Base-by-base conservation (phyloP, 805 yeast genomes). In the Candida tallmaniae region DNA sequence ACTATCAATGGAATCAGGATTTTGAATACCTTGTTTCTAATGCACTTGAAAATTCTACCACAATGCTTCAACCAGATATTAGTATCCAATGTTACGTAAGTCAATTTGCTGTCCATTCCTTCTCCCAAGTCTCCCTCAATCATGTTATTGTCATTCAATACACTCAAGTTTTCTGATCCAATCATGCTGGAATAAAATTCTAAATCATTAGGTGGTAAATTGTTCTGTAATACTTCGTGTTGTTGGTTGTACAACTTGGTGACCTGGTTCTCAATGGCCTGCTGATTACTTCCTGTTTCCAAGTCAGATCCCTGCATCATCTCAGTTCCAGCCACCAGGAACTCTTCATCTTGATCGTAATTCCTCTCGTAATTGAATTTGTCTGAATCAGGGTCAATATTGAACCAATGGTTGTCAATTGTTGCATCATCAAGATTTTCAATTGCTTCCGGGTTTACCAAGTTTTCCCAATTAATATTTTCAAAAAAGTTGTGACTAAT, bases 31-130 rank as follows among this genome's bases (percentile, higher is more conserved):
- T 68, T 70, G 44, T 74, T 73, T 21, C 80, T 67, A 9, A 81
- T 72, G 46, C 85, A 76, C 52, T 83, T 83, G 59, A 70, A 83
- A 14, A 83, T 65, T 41, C 81, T 70, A 2, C 90, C 94, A 53
- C 88, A 82, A 49, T 82, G 89, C 47, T 83, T 80, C 43, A 83
- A 60, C 89, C 90, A 83, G 38, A 82, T 76, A 44, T 84, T 83
- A 2, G 93, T 83, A 56, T 83, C 94, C 37, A 83, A 62, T 1
- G 85, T 74, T 35, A 82, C 68, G 46, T 68, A 69, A 0, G 85
- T 78, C 15, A 74, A 50, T 12, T 69, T 52, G 9, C 74, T 69
- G 51, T 78, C 83, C 69, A 78, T 76, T 27, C 68, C 57, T 30
- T 70, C 73, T 4, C 81, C 79, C 23, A 78, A 54, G 48, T 76